Evolutionary conservation across 2,329 filamentous ascomycete genomes (phyloP).

Genomic region (Pseudocercospora vitis): DNA sequence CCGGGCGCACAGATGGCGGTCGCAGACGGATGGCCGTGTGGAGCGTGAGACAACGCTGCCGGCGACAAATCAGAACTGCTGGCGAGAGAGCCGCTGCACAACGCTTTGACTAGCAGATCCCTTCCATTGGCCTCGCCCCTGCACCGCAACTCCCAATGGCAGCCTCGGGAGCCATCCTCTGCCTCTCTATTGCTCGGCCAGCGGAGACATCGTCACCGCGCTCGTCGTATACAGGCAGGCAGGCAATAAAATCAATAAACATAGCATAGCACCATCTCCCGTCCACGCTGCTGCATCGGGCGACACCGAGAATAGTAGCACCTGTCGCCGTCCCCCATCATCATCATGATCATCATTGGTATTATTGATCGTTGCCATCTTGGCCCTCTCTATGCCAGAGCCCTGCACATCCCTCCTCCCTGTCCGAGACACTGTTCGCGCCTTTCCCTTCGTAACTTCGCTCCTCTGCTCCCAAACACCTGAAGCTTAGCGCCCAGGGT

Average conservation of each 20-base stretch:
- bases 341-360: too few relatives aligned
- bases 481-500: conserved; percentile 21
- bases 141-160: conserved; percentile 26
- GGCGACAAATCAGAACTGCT: conserved; percentile 19
- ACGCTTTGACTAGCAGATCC: conserved; percentile 21
- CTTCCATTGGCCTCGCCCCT: conserved; percentile 15
- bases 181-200: conserved; percentile 23
- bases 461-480: conserved; percentile 11
- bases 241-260: too few relatives aligned
- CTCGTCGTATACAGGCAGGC: not conserved
- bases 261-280: not conserved
- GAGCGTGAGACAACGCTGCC: conserved; percentile 15
- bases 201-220: conserved; percentile 11
- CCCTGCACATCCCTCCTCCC: conserved; percentile 4
- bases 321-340: too few relatives aligned
- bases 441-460: conserved; percentile 19
- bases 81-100: conserved; percentile 21
- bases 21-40: conserved; percentile 17
- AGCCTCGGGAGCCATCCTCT: conserved; percentile 14
- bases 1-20: conserved; percentile 9
- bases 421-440: conserved; percentile 18
- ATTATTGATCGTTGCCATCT: too few relatives aligned
- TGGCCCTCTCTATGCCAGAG: not conserved
- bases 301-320: conserved; percentile 1
- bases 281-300: not conserved